Percentiles rank a stretch among this genome's conserved stretches.
phyloP scores from a whole-genome alignment of 129 eudicot genomes.

The Pittosporum tobira region DNA sequence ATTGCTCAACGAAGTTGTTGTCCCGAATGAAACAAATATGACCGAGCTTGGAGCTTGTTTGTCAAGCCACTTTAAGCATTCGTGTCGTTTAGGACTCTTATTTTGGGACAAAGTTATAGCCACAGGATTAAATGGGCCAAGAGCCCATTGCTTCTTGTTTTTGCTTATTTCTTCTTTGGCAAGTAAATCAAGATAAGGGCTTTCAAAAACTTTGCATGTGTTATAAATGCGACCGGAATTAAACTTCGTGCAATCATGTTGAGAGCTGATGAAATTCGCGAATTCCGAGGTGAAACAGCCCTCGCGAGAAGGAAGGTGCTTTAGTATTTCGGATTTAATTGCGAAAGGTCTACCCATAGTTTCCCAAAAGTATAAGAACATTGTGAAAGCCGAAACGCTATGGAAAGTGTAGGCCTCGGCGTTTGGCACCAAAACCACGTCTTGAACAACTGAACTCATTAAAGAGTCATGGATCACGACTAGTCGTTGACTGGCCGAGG shows the following conservation, averaged over 20 bases:
- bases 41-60: no score
- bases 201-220: constrained; percentile 36
- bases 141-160: constrained; percentile 35
- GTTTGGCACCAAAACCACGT: constrained; percentile 20
- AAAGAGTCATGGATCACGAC: constrained; percentile 39
- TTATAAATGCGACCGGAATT: constrained; percentile 43
- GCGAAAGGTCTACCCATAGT: constrained; percentile 26
- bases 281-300: constrained; percentile 23
- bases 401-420: constrained; percentile 33
- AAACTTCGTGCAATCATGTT: constrained; percentile 2
- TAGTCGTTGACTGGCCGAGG: constrained; percentile 8
- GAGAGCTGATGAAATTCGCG: not conserved
- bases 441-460: constrained; percentile 35
- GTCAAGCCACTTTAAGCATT: no score
- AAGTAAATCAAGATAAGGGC: constrained; percentile 17
- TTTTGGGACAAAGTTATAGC: no score
- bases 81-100: no score
- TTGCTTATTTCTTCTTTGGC: constrained; percentile 14
- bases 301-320: constrained; percentile 21
- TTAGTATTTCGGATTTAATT: constrained; percentile 9
- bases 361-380: constrained; percentile 32
- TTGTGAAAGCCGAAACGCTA: constrained; percentile 26
- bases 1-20: no score
- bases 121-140: constrained; percentile 38
- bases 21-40: no score